Evolutionary conservation across 169 alveolate species (phyloP).

Genomic region (Plasmodium vivax): DNA sequence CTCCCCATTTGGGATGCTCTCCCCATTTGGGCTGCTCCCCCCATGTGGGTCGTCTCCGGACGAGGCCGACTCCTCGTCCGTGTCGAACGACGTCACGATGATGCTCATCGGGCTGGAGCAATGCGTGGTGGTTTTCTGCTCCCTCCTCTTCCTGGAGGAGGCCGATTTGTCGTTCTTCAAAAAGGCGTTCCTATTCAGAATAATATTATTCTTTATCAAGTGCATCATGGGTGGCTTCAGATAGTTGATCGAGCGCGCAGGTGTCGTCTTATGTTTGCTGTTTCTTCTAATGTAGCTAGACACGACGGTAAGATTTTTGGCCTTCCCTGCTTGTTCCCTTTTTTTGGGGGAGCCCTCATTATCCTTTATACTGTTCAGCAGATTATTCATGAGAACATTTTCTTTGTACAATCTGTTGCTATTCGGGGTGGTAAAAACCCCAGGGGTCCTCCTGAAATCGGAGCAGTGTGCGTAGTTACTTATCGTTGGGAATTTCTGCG

Average conservation of each 20-base stretch:
- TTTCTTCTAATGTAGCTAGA: conserved; percentile 29
- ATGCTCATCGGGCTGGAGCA: conserved; percentile 31
- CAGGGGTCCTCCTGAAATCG: background rate
- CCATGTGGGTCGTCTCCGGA: background rate
- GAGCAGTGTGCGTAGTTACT: background rate
- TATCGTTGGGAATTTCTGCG: background rate
- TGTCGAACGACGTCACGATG: conserved; percentile 53
- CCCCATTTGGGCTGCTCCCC: background rate
- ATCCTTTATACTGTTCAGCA: background rate
- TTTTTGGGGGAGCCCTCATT: background rate
- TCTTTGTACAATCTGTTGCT: background rate
- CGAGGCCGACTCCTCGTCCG: conserved; percentile 19
- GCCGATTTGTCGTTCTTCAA: conserved; percentile 5
- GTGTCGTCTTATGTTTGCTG: conserved; percentile 69
- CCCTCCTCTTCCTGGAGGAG: conserved; percentile 21
- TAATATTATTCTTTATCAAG: conserved; percentile 33
- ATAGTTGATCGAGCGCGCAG: conserved; percentile 64
- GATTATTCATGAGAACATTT: background rate
- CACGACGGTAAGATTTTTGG: background rate
- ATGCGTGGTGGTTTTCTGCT: conserved; percentile 16
- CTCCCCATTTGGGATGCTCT: background rate
- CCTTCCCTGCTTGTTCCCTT: background rate
- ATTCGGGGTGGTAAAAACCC: background rate
- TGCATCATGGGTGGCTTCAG: conserved; percentile 59
- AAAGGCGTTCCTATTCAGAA: background rate